Conservation (phyloP, 2,329 filamentous ascomycete genomes). For the Penicillium sp. region DNA sequence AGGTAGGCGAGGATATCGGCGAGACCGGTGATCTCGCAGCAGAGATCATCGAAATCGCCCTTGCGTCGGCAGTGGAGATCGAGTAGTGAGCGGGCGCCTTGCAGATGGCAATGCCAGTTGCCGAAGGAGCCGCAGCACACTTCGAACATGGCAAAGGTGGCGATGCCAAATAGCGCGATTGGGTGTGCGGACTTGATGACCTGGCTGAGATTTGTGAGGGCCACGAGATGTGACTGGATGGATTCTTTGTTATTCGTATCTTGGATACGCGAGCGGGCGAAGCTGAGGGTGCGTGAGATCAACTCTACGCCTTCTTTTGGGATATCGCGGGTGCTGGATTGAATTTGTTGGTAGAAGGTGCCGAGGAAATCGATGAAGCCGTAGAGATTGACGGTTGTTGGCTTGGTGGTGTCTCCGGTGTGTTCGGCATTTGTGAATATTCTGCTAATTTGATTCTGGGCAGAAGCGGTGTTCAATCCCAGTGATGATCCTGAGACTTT, state of each 20-base stretch:
- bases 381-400: constrained; percentile 23
- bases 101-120: constrained; percentile 37
- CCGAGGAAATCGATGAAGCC: constrained; percentile 28
- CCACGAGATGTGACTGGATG: constrained; percentile 32
- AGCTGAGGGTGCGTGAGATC: constrained; percentile 25
- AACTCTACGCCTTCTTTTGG: constrained; percentile 24
- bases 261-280: constrained; percentile 24
- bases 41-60: constrained; percentile 35
- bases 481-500: not conserved
- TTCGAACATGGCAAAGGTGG: constrained; percentile 46
- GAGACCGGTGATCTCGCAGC: constrained; percentile 35
- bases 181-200: constrained; percentile 42
- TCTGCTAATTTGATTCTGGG: not conserved
- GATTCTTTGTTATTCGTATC: constrained; percentile 19
- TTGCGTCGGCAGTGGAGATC: constrained; percentile 41
- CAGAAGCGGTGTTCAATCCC: not conserved
- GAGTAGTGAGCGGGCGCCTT: constrained; percentile 41
- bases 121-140: constrained; percentile 45
- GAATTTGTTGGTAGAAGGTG: constrained; percentile 26
- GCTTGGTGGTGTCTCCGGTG: not conserved
- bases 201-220: constrained; percentile 39
- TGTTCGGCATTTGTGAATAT: not conserved
- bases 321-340: constrained; percentile 18
- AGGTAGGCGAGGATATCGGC: constrained; percentile 41
- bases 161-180: constrained; percentile 44